Base-by-base conservation (phyloP, 1,284 basidiomycete genomes). In the Pseudozyma sp. region DNA sequence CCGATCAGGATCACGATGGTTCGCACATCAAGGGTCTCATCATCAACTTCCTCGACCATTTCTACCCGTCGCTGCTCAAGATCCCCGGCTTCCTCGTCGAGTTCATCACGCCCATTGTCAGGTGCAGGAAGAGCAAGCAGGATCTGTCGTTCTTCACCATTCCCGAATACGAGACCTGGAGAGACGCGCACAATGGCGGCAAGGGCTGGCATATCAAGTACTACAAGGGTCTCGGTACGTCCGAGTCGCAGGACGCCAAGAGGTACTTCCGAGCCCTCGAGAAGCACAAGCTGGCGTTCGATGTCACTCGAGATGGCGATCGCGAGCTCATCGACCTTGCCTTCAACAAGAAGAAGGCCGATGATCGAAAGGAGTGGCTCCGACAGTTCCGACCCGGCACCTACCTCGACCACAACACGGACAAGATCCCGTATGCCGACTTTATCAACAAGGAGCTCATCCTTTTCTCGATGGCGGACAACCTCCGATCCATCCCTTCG, bases 1-100 rank as follows among this genome's bases (percentile, higher is more conserved):
- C 97, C 13, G 97, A 99, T 91, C 95, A 98, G 78, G 97, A 99
- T 90, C 94, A 99, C 86, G 97, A 99, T 86, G 97, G 97, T 55
- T 99, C 96, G 40, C 97, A 99, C 86, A 99, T 99, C 87, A 99
- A 99, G 86, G 97, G 97, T 42, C 89, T 99, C 9, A 89, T 99
- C 61, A 97, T 99, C 87, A 99, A 99, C 86, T 99, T 95, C 85
- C 87, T 99, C 63, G 97, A 99, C 83, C 92, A 96, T 84, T 98
- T 96, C 85, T 99, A 92, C 85, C 97, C 97, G 0, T 97, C 96
- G 1, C 87, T 99, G 35, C 88, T 99, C 65, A 94, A 92, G 84
- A 87, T 98, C 7, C 92, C 94, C 1, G 90, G 92, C 74, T 99
- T 99, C 86, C 87, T 99, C 44, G 94, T 98, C 55, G 97, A 99